phyloP scores from a whole-genome alignment of 2,329 filamentous ascomycete species.

The Ceratocystis papillata region DNA sequence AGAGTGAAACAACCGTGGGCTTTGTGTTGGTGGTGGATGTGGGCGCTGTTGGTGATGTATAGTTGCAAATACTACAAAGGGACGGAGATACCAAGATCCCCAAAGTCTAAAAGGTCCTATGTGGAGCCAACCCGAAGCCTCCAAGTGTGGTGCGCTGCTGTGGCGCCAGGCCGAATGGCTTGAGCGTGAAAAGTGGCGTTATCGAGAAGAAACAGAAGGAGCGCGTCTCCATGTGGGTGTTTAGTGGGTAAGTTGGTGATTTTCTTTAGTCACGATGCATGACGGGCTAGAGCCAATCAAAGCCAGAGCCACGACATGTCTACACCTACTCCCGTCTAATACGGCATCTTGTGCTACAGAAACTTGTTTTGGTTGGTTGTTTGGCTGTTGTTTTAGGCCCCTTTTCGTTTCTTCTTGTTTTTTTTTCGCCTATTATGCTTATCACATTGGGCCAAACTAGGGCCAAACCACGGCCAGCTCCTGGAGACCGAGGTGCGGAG shows the following conservation, averaged over 20 bases:
- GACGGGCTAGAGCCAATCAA: neutral
- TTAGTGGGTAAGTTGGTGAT: neutral
- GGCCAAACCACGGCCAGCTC: neutral
- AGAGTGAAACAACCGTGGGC: no score
- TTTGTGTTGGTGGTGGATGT: no score
- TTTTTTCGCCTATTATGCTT: neutral
- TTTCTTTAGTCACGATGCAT: neutral
- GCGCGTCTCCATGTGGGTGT: neutral
- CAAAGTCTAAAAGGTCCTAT: no score
- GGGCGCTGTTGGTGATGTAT: no score
- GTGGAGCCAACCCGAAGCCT: no score
- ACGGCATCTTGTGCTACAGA: neutral
- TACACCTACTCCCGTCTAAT: neutral
- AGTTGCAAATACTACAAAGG: no score
- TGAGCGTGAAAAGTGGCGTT: neutral
- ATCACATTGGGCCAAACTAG: neutral
- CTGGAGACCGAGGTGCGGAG: neutral
- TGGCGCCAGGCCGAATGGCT: no score
- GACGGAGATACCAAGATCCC: no score
- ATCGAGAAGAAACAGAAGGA: neutral
- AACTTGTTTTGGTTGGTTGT: neutral
- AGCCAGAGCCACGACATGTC: neutral
- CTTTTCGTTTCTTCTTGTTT: neutral
- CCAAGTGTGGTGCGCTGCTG: no score
- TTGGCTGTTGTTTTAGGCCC: no score